phyloP scores from a whole-genome alignment of 208 protist species.

The Lotmaria passim region DNA sequence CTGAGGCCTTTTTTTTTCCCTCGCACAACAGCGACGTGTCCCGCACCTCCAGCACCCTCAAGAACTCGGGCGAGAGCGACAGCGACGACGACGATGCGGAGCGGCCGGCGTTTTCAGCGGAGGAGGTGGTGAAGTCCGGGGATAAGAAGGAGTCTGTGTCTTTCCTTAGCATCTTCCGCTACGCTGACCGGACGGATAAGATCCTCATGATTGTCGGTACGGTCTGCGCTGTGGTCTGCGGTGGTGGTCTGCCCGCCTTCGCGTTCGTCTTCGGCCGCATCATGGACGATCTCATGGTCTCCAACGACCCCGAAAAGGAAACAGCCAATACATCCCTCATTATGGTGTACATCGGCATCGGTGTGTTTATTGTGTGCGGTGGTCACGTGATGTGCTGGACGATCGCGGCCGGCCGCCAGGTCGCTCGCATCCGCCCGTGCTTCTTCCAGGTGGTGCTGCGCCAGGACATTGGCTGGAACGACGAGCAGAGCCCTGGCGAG shows the following conservation, averaged over 20 bases:
- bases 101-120: slow-evolving; percentile 23
- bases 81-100: neutral
- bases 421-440: slow-evolving; percentile 45
- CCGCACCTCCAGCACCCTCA: neutral
- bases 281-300: slow-evolving; percentile 58
- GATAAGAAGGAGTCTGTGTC: slow-evolving; percentile 35
- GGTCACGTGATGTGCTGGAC: slow-evolving; percentile 61
- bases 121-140: slow-evolving; percentile 34
- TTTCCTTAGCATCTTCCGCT: slow-evolving; percentile 66
- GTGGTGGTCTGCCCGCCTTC: slow-evolving; percentile 70
- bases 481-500: slow-evolving; percentile 65
- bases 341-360: slow-evolving; percentile 72
- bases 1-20: too few relatives aligned
- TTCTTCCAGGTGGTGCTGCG: slow-evolving; percentile 74
- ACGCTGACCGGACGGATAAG: slow-evolving; percentile 52
- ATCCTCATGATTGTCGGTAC: slow-evolving; percentile 75
- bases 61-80: neutral
- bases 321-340: slow-evolving; percentile 62
- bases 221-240: slow-evolving; percentile 50
- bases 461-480: slow-evolving; percentile 90
- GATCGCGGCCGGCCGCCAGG: slow-evolving; percentile 58
- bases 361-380: slow-evolving; percentile 37
- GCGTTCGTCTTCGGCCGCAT: slow-evolving; percentile 77
- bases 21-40: neutral
- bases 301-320: slow-evolving; percentile 25